phyloP scores from a whole-genome alignment of 2,329 filamentous ascomycete species.

The Fusarium sp. region DNA sequence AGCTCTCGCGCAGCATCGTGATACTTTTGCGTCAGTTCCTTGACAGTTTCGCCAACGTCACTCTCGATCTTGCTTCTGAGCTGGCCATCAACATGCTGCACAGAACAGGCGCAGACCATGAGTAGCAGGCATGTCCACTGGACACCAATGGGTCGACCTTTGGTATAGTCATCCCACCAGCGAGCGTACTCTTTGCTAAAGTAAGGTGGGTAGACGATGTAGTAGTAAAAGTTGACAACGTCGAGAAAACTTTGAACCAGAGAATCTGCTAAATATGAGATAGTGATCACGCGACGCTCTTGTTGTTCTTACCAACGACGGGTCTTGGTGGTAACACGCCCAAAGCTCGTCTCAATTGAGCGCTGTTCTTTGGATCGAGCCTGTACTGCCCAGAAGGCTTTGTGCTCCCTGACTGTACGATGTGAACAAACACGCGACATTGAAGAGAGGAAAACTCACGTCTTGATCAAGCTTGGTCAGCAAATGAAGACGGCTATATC shows the following conservation, averaged over 20 bases:
- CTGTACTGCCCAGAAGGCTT: slow-evolving; percentile 22
- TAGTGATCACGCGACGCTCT: not conserved
- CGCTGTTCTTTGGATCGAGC: slow-evolving; percentile 12
- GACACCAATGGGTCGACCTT: slow-evolving; percentile 11
- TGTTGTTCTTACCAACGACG: slow-evolving; percentile 12
- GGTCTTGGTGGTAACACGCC: slow-evolving; percentile 14
- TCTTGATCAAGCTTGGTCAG: slow-evolving; percentile 27
- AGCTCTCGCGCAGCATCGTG: slow-evolving; percentile 27
- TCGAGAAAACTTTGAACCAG: slow-evolving; percentile 22
- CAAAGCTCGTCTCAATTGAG: slow-evolving; percentile 11
- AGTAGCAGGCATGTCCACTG: slow-evolving; percentile 28
- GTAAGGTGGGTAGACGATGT: slow-evolving; percentile 25
- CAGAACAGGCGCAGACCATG: slow-evolving; percentile 30
- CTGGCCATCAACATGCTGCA: slow-evolving; percentile 24
- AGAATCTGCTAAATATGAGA: slow-evolving; percentile 12
- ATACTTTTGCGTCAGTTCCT: slow-evolving; percentile 15
- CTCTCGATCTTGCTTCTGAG: slow-evolving; percentile 1
- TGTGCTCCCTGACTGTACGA: slow-evolving; percentile 4
- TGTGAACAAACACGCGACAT: not conserved
- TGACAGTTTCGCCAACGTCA: slow-evolving; percentile 10
- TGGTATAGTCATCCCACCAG: slow-evolving; percentile 31
- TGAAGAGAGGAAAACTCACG: not conserved
- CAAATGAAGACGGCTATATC: slow-evolving; percentile 23
- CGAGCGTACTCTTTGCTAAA: slow-evolving; percentile 28
- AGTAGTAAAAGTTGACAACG: slow-evolving; percentile 32